phyloP scores from a whole-genome alignment of 2,329 filamentous ascomycete species.

The Paecilomyces dactylethromorphus region DNA sequence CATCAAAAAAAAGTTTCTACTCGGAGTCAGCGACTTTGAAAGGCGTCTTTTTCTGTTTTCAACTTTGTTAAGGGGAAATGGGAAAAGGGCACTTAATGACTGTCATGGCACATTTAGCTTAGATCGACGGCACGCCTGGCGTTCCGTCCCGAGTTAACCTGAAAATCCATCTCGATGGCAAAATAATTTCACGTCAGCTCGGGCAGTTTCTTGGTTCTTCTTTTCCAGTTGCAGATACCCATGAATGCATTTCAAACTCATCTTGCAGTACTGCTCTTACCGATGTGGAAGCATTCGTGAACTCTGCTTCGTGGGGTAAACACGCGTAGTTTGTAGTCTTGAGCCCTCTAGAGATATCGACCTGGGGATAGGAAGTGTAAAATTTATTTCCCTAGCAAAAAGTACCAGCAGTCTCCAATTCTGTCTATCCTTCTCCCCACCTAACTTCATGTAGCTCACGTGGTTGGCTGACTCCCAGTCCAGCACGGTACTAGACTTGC shows the following conservation, averaged over 20 bases:
- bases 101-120: constrained; percentile 27
- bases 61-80: background rate
- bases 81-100: constrained; percentile 8
- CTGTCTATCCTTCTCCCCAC: no score
- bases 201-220: constrained; percentile 2
- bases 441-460: no score
- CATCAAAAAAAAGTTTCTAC: constrained; percentile 1
- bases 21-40: constrained; percentile 13
- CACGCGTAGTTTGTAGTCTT: background rate
- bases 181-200: constrained; percentile 1
- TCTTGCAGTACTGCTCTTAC: constrained; percentile 14
- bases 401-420: background rate
- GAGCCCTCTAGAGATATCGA: background rate
- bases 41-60: constrained; percentile 3
- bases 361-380: background rate
- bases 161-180: constrained; percentile 17
- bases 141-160: constrained; percentile 4
- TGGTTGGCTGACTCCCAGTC: no score
- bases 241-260: constrained; percentile 31
- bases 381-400: background rate
- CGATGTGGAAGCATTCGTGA: constrained; percentile 17
- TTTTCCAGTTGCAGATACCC: constrained; percentile 34
- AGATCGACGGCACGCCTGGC: constrained; percentile 17
- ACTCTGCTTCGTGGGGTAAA: constrained; percentile 10
- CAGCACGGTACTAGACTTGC: no score